A percentile compares a stretch with the other conserved stretches of the same genome.
Conservation (phyloP, 1,284 basidiomycete species). For the Mrakiaceae sp. region DNA sequence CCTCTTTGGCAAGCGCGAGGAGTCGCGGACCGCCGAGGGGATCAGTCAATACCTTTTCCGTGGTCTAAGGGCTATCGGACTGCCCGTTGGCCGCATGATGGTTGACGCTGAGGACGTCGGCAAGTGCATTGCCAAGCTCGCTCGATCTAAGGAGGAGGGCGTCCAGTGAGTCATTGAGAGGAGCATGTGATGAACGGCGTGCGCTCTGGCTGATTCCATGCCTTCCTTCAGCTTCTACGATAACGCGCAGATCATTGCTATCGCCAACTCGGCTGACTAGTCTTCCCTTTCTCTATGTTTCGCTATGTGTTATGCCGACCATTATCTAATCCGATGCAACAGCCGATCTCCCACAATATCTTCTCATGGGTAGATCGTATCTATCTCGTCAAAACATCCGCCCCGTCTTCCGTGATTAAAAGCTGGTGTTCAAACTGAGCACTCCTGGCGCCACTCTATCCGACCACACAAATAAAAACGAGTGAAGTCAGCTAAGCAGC, state of each 20-base stretch:
- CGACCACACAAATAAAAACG: slow-evolving; percentile 28
- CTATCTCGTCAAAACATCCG: slow-evolving; percentile 47
- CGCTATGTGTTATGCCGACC: no score
- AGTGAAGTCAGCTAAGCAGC: slow-evolving; percentile 12
- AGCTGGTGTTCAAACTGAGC: slow-evolving; percentile 83
- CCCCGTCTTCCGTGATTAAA: slow-evolving; percentile 62
- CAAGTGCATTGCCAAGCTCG: slow-evolving; percentile 7
- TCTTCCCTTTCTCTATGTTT: no score
- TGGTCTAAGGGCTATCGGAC: slow-evolving; percentile 4
- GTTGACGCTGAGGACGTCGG: slow-evolving; percentile 9
- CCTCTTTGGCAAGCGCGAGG: slow-evolving; percentile 23
- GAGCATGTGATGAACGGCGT: no score
- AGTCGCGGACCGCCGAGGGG: slow-evolving; percentile 6
- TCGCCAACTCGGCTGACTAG: no score
- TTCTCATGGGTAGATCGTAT: no score
- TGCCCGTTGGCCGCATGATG: neutral
- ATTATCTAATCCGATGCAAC: no score
- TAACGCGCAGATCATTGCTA: no score
- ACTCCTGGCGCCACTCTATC: slow-evolving; percentile 53
- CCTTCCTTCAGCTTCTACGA: no score
- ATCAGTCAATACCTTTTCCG: slow-evolving; percentile 5
- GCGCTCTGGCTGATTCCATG: no score
- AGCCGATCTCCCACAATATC: no score
- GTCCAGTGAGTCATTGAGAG: neutral
- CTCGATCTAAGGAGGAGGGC: neutral